Evolutionary conservation across 1,139 yeast genomes (phyloP), one percentile per base, ranked within the genome.

Genomic region (Chernovozyma aurita): DNA sequence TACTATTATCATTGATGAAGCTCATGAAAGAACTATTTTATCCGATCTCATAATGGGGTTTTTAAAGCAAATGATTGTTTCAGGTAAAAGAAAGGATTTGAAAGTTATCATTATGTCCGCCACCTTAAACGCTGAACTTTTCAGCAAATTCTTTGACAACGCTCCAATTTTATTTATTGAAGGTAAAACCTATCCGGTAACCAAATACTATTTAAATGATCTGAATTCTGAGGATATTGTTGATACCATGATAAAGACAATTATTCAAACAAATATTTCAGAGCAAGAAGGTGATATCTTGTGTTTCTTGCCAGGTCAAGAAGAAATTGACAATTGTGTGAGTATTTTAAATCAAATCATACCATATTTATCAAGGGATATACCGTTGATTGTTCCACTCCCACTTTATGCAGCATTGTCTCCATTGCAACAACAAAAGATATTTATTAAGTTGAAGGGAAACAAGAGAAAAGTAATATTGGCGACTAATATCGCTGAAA

Each of bases 401-500:
- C 97, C 98, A 5, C 70, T 92, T 31, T 92, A 92, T 57, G 97
- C 99, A 0, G 95, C 97, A 0, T 72, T 92, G 37, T 83, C 97
- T 1, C 95, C 95, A 6, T 70, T 70, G 3, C 83, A 82, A 44
- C 99, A 92, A 55, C 78, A 82, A 51, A 70, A 71, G 44, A 90
- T 90, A 11, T 94, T 92, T 49, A 70, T 73, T 22, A 75, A 76
- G 18, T 59, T 85, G 3, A 73, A 77, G 13, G 53, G 65, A 20
- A 64, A 79, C 48, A 76, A 78, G 50, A 73, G 98, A 45, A 92
- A 92, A 54, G 80, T 92, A 25, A 85, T 92, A 28, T 62, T 92
- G 40, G 87, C 98, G 7, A 92, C 98, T 2, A 92, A 92, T 55
- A 87, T 92, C 49, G 98, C 98, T 1, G 98, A 92, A 64, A 94